Evolutionary conservation across 225 moss, liverwort and hornwort genomes (phyloP).

Genomic region (Bryum argenteum): DNA sequence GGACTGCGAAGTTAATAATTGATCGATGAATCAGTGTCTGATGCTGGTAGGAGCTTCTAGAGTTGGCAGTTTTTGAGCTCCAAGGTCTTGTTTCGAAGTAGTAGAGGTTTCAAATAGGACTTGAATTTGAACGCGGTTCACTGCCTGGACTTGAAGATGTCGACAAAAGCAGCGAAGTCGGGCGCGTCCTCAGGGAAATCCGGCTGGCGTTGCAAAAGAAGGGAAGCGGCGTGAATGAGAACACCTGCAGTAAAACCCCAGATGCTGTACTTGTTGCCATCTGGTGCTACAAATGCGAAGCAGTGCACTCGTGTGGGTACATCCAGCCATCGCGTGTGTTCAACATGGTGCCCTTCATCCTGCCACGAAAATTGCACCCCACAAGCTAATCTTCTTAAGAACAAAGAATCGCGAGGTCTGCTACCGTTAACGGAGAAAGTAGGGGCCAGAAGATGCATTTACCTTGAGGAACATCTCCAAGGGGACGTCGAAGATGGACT

Average conservation of each 20-base stretch:
- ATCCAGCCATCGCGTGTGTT: conserved; percentile 56
- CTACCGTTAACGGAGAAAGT: background rate
- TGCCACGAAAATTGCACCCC: conserved; percentile 9
- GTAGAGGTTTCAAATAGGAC: background rate
- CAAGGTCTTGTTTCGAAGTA: too few species aligned
- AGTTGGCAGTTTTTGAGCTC: too few species aligned
- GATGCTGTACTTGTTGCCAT: conserved; percentile 55
- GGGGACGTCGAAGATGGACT: conserved; percentile 72
- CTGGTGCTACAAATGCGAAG: conserved; percentile 51
- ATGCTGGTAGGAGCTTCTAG: too few species aligned
- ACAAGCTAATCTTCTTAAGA: too few species aligned
- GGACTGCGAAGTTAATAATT: too few species aligned
- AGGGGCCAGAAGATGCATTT: conserved; percentile 3
- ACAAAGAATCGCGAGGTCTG: background rate
- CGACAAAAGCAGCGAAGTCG: conserved; percentile 29
- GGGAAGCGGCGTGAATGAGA: conserved; percentile 64
- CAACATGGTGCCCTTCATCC: conserved; percentile 53
- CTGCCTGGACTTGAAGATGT: conserved; percentile 3
- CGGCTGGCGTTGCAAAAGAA: conserved; percentile 59
- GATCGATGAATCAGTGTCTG: too few species aligned
- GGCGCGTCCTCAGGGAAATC: conserved; percentile 54
- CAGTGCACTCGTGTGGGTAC: conserved; percentile 57
- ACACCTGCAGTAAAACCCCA: conserved; percentile 83
- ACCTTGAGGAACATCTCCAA: conserved; percentile 82
- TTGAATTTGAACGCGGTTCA: background rate